Percentiles rank a stretch among this genome's conserved stretches.
Evolutionary conservation across 2,329 filamentous ascomycete genomes (phyloP).

Genomic region (Clarireedia monteithiana): DNA sequence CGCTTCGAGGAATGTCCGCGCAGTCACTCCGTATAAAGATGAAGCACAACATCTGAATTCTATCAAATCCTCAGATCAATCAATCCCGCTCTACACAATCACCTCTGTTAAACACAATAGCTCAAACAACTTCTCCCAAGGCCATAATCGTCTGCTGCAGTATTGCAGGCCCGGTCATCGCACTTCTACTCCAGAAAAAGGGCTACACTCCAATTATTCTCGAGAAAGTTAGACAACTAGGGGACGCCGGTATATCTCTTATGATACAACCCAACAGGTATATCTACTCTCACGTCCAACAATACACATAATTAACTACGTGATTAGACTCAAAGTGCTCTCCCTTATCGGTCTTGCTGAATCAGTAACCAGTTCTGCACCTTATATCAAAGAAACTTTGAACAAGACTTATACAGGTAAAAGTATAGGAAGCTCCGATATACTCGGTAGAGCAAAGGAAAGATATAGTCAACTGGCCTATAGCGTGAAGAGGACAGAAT

Average conservation of each 20-base stretch:
- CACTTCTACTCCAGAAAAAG: slow-evolving; percentile 12
- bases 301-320: background rate
- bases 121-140: background rate
- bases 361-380: background rate
- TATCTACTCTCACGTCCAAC: background rate
- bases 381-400: background rate
- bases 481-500: slow-evolving; percentile 3
- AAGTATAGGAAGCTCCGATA: background rate
- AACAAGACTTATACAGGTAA: background rate
- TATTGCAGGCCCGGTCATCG: slow-evolving; percentile 11
- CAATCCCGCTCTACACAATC: too few relatives aligned
- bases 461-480: slow-evolving; percentile 8
- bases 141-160: slow-evolving; percentile 12
- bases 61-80: too few relatives aligned
- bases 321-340: slow-evolving; percentile 6
- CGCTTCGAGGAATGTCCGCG: too few relatives aligned
- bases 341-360: background rate
- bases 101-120: background rate
- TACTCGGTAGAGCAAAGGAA: slow-evolving; percentile 3
- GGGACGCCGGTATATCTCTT: slow-evolving; percentile 5
- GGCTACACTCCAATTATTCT: slow-evolving; percentile 13
- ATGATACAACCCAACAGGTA: slow-evolving; percentile 9
- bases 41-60: too few relatives aligned
- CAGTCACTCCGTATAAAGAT: too few relatives aligned
- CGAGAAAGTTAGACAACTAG: slow-evolving; percentile 8